Evolutionary conservation across 1,284 basidiomycete species (phyloP).

Genomic region (Cutaneotrichosporon arboriforme): DNA sequence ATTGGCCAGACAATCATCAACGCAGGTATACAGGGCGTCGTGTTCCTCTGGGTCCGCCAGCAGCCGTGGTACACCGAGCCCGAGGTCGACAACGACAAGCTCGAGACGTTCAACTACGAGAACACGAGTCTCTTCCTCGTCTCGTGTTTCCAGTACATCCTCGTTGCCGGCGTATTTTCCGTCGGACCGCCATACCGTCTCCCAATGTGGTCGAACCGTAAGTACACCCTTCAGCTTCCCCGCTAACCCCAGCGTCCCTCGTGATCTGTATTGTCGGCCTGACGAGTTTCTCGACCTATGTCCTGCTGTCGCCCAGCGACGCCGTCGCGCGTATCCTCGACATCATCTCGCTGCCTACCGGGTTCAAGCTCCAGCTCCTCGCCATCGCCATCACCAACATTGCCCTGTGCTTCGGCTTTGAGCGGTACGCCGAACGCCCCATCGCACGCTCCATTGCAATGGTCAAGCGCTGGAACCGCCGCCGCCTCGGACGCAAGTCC

Average conservation of each 20-base stretch:
- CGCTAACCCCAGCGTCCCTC: slow-evolving; percentile 54
- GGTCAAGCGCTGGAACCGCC: slow-evolving; percentile 32
- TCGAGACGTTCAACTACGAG: slow-evolving; percentile 88
- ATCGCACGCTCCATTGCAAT: slow-evolving; percentile 57
- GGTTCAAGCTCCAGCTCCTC: slow-evolving; percentile 66
- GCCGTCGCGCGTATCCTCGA: slow-evolving; percentile 64
- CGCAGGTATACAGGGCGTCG: slow-evolving; percentile 74
- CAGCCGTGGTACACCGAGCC: slow-evolving; percentile 76
- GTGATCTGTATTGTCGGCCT: slow-evolving; percentile 66
- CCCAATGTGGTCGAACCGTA: slow-evolving; percentile 83
- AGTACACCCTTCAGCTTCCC: neutral
- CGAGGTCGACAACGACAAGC: slow-evolving; percentile 61
- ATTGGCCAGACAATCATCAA: slow-evolving; percentile 90
- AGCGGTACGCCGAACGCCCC: slow-evolving; percentile 65
- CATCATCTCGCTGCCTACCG: slow-evolving; percentile 67
- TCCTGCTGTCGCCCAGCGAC: slow-evolving; percentile 65
- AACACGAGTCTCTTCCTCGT: slow-evolving; percentile 90
- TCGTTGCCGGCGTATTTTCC: slow-evolving; percentile 93
- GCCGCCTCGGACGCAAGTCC: slow-evolving; percentile 35
- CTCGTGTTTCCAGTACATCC: slow-evolving; percentile 97
- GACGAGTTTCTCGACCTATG: slow-evolving; percentile 65
- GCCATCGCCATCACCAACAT: slow-evolving; percentile 70
- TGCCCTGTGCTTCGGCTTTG: slow-evolving; percentile 66
- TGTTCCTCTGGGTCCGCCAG: slow-evolving; percentile 77
- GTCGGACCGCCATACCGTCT: slow-evolving; percentile 95